Base-by-base conservation (phyloP, 495 filamentous ascomycete genomes). In the Ascobolus immersus region DNA sequence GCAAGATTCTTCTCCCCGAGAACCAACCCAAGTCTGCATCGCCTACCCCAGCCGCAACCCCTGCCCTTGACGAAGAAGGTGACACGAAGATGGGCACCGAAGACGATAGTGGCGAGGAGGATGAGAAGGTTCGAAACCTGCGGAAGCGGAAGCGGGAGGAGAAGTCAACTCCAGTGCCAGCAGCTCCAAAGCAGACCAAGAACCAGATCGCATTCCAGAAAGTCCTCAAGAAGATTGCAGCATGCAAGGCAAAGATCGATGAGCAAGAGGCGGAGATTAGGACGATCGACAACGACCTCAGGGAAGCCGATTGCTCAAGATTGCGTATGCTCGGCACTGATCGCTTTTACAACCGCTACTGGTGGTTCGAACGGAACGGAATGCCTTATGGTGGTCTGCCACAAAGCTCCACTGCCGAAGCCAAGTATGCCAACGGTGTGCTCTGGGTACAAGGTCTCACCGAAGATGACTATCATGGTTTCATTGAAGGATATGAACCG, bases 311-410 rank as follows among this genome's bases (percentile, higher is more conserved):
- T 49, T 90, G 84, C 46, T 75, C 79, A 24, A 73, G 86, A 32
- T 92, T 81, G 10, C 70, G 73, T 36, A 69, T 79, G 33, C 62
- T 96, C 8, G 86, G 86, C 28, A 77, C 79, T 40, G 86, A 96
- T 50, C 67, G 86, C 17, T 96, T 90, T 58, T 91, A 78, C 69
- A 96, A 94, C 48, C 76, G 81, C 14, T 96, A 94, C 49, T 93
- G 81, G 60, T 96, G 84, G 84, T 91, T 93, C 49, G 86, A 96
- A 54, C 74, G 82, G 23, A 96, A 94, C 47, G 86, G 81, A 18
- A 93, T 94, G 86, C 89, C 86, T 1, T 92, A 78, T 48, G 79
- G 60, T 29, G 89, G 89, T 2, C 58, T 92, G 37, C 84, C 81
- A 1, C 61, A 65, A 39, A 86, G 78, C 54, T 93, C 81, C 4